Evolutionary conservation across 495 filamentous ascomycete species (phyloP).

Genomic region (Stereocaulon alpinum): DNA sequence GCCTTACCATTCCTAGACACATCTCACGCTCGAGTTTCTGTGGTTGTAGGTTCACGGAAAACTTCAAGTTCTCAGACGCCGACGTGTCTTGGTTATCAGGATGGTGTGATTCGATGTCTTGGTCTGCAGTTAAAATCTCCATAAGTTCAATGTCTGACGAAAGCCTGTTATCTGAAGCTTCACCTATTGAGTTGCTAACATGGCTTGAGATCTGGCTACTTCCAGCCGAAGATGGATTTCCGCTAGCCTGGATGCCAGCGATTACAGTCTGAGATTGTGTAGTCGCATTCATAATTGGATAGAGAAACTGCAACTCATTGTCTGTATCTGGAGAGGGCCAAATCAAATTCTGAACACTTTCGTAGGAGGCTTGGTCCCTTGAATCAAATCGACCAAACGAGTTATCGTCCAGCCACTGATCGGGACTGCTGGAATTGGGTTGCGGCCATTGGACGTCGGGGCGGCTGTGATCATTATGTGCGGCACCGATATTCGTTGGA

Average conservation of each 20-base stretch:
- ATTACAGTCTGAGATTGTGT: neutral
- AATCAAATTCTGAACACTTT: neutral
- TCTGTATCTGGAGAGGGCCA: neutral
- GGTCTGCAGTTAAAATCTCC: too few species aligned
- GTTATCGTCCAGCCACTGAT: neutral
- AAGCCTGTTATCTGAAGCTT: too few species aligned
- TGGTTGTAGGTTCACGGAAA: too few species aligned
- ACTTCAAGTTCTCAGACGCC: too few species aligned
- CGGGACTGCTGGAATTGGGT: too few species aligned
- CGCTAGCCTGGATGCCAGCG: neutral
- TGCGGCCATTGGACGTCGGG: neutral
- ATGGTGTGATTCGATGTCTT: too few species aligned
- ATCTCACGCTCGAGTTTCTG: neutral
- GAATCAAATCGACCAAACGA: neutral
- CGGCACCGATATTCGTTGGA: too few species aligned
- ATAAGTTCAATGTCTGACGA: too few species aligned
- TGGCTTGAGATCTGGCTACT: too few species aligned
- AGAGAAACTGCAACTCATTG: neutral
- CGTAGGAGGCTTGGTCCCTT: neutral
- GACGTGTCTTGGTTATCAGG: too few species aligned
- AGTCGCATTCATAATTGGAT: neutral
- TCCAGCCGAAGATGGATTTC: too few species aligned
- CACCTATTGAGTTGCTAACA: too few species aligned
- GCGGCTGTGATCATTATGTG: neutral
- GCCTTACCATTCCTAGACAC: conserved; percentile 7